A percentile compares a stretch with the other conserved stretches of the same genome.
phyloP scores from a whole-genome alignment of 164 flowering plant genomes.

The Hamamelis virginiana region DNA sequence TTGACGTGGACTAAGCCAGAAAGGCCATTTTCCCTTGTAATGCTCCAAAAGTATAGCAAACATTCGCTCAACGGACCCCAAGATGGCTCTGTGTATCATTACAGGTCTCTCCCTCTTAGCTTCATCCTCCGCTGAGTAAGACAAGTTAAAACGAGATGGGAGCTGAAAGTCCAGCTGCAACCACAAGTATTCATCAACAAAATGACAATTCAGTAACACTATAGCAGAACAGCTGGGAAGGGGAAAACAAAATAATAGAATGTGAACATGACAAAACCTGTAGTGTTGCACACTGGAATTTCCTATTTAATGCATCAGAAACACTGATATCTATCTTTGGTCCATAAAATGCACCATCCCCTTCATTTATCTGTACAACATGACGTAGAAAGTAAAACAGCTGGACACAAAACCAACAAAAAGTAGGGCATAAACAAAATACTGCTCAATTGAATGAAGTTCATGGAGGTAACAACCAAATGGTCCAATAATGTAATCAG shows the following conservation, averaged over 20 bases:
- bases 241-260: background rate
- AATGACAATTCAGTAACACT: background rate
- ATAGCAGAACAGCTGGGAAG: background rate
- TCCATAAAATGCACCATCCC: slow-evolving; percentile 99
- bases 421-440: background rate
- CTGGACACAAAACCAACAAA: background rate
- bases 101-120: slow-evolving; percentile 88
- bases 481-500: too few species aligned
- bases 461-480: too few species aligned
- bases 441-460: background rate
- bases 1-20: slow-evolving; percentile 99
- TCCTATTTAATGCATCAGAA: slow-evolving; percentile 92
- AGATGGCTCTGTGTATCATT: slow-evolving; percentile 94
- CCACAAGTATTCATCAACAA: slow-evolving; percentile 7
- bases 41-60: slow-evolving; percentile 96
- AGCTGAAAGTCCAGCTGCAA: slow-evolving; percentile 97
- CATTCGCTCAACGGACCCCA: slow-evolving; percentile 98
- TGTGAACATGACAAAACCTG: slow-evolving; percentile 48
- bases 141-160: slow-evolving; percentile 77
- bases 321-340: slow-evolving; percentile 97
- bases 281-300: slow-evolving; percentile 95
- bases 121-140: slow-evolving; percentile 97
- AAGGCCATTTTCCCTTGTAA: slow-evolving; percentile 98
- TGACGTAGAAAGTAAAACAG: background rate
- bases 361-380: slow-evolving; percentile 75